Evolutionary conservation across 2,329 filamentous ascomycete species (phyloP).

Genomic region (Epicoccum sorghinum): DNA sequence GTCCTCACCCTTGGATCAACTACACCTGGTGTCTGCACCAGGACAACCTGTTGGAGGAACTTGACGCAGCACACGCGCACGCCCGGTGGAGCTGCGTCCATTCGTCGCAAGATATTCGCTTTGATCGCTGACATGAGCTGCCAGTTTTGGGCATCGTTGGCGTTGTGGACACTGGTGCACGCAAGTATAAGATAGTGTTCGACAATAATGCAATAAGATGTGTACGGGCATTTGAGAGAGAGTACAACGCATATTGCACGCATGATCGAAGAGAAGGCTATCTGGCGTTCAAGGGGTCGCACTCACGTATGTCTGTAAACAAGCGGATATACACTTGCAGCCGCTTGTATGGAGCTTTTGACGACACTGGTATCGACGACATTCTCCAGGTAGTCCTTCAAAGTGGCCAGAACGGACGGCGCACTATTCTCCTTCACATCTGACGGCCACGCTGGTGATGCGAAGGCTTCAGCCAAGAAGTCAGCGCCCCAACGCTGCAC

Average conservation of each 20-base stretch:
- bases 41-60: constrained; percentile 90
- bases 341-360: constrained; percentile 84
- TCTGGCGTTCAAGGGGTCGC: constrained; percentile 25
- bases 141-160: constrained; percentile 82
- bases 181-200: constrained; percentile 43
- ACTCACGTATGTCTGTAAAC: constrained; percentile 95
- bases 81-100: constrained; percentile 78
- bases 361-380: constrained; percentile 80
- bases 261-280: constrained; percentile 26
- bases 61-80: constrained; percentile 96
- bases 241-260: constrained; percentile 21
- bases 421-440: constrained; percentile 82
- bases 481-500: constrained; percentile 95
- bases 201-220: constrained; percentile 22
- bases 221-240: constrained; percentile 22
- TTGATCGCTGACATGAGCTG: constrained; percentile 89
- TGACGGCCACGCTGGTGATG: constrained; percentile 80
- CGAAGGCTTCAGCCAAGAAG: constrained; percentile 94
- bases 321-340: constrained; percentile 90
- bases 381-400: constrained; percentile 59
- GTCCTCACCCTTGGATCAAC: constrained; percentile 80
- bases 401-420: constrained; percentile 75
- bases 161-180: constrained; percentile 76
- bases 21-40: constrained; percentile 86
- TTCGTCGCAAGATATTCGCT: constrained; percentile 82